phyloP scores from a whole-genome alignment of 306 rosid genomes.

The Geum urbanum region DNA sequence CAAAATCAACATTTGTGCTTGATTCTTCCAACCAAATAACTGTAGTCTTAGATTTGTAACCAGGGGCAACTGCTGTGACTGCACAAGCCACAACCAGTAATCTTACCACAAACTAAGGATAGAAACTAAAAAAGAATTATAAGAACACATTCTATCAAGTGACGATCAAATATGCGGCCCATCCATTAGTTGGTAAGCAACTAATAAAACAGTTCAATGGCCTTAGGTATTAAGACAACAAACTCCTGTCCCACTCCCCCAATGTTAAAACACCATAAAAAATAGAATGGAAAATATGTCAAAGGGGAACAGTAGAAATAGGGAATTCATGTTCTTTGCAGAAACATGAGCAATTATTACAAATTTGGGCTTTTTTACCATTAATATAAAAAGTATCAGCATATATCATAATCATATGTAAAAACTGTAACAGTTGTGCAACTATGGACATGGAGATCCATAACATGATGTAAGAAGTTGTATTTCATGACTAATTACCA shows the following conservation, averaged over 20 bases:
- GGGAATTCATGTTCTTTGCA: background rate
- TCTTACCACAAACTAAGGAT: constrained; percentile 9
- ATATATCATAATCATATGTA: background rate
- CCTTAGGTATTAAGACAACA: background rate
- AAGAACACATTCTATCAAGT: background rate
- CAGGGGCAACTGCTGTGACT: constrained; percentile 63
- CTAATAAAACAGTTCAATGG: background rate
- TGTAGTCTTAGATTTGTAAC: constrained; percentile 74
- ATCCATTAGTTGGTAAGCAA: background rate
- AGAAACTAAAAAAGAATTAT: background rate
- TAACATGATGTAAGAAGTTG: background rate
- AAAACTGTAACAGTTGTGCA: background rate
- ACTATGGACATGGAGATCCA: background rate
- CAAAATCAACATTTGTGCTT: constrained; percentile 66
- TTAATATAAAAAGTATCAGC: background rate
- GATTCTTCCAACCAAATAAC: constrained; percentile 67
- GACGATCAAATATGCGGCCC: too few relatives aligned
- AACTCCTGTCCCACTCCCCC: too few relatives aligned
- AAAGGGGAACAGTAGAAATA: too few relatives aligned
- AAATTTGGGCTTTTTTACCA: background rate
- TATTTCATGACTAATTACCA: background rate
- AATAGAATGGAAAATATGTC: too few relatives aligned
- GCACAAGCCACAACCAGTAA: constrained; percentile 37
- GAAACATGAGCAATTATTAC: background rate
- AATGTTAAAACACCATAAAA: too few relatives aligned